Conservation (phyloP, 306 rosid species). For the Cicer arietinum region DNA sequence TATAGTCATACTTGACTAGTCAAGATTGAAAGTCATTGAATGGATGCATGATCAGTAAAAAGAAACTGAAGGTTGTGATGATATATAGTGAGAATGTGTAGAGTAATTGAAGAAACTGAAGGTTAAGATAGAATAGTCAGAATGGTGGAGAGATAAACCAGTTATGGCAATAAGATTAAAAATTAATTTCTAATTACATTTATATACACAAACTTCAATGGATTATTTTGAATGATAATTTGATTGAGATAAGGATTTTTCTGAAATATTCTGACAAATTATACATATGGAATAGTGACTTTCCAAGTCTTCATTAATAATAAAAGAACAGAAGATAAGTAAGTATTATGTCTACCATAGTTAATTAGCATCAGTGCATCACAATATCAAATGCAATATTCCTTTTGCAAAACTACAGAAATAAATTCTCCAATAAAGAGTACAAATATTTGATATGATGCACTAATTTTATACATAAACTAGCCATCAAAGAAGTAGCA, state of each 20-base stretch:
- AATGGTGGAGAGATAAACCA: too few relatives aligned
- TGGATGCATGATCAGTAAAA: too few relatives aligned
- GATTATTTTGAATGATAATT: not conserved
- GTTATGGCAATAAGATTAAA: too few relatives aligned
- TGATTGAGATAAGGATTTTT: not conserved
- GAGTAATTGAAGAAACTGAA: too few relatives aligned
- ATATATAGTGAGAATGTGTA: too few relatives aligned
- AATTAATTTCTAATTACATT: not conserved
- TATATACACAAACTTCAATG: not conserved
- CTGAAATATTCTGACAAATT: conserved; percentile 1
- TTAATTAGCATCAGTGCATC: not conserved
- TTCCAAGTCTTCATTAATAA: not conserved
- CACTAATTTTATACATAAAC: conserved; percentile 15
- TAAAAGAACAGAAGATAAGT: not conserved
- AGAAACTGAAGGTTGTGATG: too few relatives aligned
- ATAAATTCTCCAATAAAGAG: conserved; percentile 13
- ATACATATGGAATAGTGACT: conserved; percentile 15
- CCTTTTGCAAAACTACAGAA: conserved; percentile 11
- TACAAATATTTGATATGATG: not conserved
- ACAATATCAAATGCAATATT: conserved; percentile 5
- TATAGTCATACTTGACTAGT: too few relatives aligned
- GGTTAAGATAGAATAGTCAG: too few relatives aligned
- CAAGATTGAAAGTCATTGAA: too few relatives aligned
- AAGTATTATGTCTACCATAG: not conserved
- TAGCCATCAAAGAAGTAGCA: conserved; percentile 16